Evolutionary conservation across 768 basidiomycete genomes (phyloP).

Genomic region (Agaricus bisporus): DNA sequence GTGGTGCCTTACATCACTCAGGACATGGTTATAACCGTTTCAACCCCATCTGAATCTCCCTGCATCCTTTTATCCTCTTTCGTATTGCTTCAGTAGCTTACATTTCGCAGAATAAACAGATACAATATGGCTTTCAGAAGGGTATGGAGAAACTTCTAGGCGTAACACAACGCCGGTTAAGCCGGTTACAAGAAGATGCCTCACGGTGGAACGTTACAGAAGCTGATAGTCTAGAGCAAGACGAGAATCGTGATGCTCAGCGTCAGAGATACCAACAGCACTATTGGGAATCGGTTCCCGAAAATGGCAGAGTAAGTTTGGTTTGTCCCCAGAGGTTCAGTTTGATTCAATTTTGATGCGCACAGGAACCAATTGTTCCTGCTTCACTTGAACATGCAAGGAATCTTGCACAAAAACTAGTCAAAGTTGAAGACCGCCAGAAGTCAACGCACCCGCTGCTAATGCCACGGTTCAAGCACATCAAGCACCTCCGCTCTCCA

Average conservation of each 20-base stretch:
- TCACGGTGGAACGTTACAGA: constrained; percentile 38
- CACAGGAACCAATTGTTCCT: constrained; percentile 60
- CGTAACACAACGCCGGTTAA: constrained; percentile 27
- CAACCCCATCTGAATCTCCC: constrained; percentile 63
- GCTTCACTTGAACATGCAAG: constrained; percentile 45
- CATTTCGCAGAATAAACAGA: constrained; percentile 41
- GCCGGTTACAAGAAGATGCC: constrained; percentile 11
- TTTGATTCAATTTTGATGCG: neutral
- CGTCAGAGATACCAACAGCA: constrained; percentile 62
- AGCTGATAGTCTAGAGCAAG: constrained; percentile 59
- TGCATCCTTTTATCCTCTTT: constrained; percentile 8
- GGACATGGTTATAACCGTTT: constrained; percentile 55
- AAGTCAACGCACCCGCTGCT: constrained; percentile 32
- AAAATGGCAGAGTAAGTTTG: constrained; percentile 51
- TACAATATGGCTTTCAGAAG: constrained; percentile 74
- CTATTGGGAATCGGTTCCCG: constrained; percentile 77
- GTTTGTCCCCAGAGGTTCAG: neutral
- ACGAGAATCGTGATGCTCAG: constrained; percentile 46
- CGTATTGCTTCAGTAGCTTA: neutral
- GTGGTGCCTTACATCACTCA: constrained; percentile 59
- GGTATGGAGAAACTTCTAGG: constrained; percentile 82
- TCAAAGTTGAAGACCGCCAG: constrained; percentile 24
- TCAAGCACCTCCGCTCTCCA: constrained; percentile 29
- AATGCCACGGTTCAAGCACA: constrained; percentile 32
- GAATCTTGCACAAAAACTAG: constrained; percentile 27